Percentiles rank a stretch among this genome's conserved stretches.
These are phyloP conservation scores for Scenedesmus sp. DNA, from an alignment of 163 green algal species.

Conservation along the genomic window DNA sequence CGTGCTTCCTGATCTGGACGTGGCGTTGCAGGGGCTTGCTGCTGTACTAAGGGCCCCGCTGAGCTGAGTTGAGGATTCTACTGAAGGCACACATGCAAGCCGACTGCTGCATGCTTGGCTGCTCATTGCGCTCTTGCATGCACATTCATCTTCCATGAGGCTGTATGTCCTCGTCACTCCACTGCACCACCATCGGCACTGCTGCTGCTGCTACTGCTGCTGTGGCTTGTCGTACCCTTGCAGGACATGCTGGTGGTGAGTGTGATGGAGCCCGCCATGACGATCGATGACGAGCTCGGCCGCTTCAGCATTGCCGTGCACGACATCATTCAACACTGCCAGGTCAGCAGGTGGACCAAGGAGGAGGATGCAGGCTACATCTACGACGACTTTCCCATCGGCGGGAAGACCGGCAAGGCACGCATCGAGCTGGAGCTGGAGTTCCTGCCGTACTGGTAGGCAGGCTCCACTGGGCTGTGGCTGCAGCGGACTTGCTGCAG, in stretches of 20 bases:
- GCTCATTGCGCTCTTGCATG: too few relatives aligned
- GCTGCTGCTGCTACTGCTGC: neutral
- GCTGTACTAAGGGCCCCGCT: too few relatives aligned
- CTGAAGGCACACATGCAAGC: too few relatives aligned
- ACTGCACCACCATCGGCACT: neutral
- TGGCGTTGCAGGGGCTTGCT: too few relatives aligned
- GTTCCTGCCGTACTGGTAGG: constrained; percentile 56
- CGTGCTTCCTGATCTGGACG: too few relatives aligned
- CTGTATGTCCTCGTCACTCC: too few relatives aligned
- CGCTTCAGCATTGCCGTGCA: neutral
- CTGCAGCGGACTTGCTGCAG: too few relatives aligned
- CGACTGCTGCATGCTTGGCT: too few relatives aligned
- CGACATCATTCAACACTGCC: constrained; percentile 29
- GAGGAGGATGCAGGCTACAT: constrained; percentile 47
- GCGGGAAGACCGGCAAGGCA: neutral
- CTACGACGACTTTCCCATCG: neutral
- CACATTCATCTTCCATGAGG: too few relatives aligned
- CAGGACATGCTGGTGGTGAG: constrained; percentile 36
- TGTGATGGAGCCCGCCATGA: constrained; percentile 4
- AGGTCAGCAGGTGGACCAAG: constrained; percentile 47
- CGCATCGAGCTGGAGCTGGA: constrained; percentile 54
- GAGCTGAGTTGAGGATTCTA: too few relatives aligned
- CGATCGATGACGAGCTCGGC: neutral
- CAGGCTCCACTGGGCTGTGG: too few relatives aligned
- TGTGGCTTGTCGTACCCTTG: neutral